Evolutionary conservation across 2,329 filamentous ascomycete genomes (phyloP), one percentile per base, ranked within the genome.

Genomic region (Trichoderma sp.): DNA sequence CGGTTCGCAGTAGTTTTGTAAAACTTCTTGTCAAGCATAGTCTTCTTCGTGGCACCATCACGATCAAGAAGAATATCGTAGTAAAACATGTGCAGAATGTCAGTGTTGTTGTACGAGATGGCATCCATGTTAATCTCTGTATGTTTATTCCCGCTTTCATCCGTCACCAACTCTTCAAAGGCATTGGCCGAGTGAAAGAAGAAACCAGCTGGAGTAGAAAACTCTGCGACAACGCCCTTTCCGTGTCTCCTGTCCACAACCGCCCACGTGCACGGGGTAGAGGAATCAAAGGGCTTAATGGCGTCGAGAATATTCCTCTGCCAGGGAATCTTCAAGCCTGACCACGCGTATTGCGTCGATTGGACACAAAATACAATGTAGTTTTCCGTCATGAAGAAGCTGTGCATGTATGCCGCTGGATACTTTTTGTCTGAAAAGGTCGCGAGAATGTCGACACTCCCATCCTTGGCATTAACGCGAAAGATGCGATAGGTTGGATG

Each of bases 161-260:
- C 81, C 34, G 82, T 79, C 0, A 77, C 73, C 0, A 76, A 74
- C 74, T 93, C 87, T 76, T 95, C 92, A 78, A 90, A 96, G 0
- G 92, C 88, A 75, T 97, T 97, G 78, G 93, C 84, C 0, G 88
- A 89, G 81, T 97, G 93, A 80, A 97, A 97, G 80, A 89, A 91
- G 83, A 95, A 97, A 61, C 90, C 90, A 0, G 92, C 87, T 0
- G 88, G 85, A 18, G 88, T 91, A 21, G 90, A 86, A 76, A 92
- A 95, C 2, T 86, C 88, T 8, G 89, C 91, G 0, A 96, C 86
- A 0, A 96, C 82, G 0, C 93, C 93, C 62, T 85, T 84, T 4
- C 85, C 86, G 3, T 84, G 81, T 4, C 78, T 84, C 1, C 93
- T 88, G 78, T 96, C 93, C 21, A 97, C 81, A 0, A 97, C 88